Evolutionary conservation across 345 rosid species (phyloP).

Genomic region (Moricandia arvensis): DNA sequence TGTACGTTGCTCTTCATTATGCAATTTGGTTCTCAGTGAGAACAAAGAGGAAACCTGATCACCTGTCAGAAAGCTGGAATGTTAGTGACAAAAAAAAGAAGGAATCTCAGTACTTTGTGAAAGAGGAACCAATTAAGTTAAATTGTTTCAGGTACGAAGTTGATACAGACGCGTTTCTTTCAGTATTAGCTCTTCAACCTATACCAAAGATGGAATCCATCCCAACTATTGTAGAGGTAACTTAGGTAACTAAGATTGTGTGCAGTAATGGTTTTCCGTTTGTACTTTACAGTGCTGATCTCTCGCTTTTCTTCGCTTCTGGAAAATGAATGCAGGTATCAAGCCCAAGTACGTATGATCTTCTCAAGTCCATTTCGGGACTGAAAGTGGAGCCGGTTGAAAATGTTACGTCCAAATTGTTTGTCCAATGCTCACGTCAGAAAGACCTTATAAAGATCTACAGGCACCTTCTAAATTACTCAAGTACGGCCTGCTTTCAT

Average conservation of each 20-base stretch:
- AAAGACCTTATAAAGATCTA: slow-evolving; percentile 90
- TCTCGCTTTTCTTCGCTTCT: slow-evolving; percentile 13
- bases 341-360: slow-evolving; percentile 72
- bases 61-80: slow-evolving; percentile 1
- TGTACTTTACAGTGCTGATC: background rate
- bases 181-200: slow-evolving; percentile 93
- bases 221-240: slow-evolving; percentile 95
- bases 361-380: slow-evolving; percentile 80
- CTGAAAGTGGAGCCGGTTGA: slow-evolving; percentile 91
- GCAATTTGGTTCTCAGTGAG: slow-evolving; percentile 1
- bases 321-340: slow-evolving; percentile 62
- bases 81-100: background rate
- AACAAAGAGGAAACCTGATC: background rate
- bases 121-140: slow-evolving; percentile 30
- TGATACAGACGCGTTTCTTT: slow-evolving; percentile 87
- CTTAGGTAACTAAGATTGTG: slow-evolving; percentile 9
- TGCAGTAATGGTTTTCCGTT: slow-evolving; percentile 6
- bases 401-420: slow-evolving; percentile 82
- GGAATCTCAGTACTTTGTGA: background rate
- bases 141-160: slow-evolving; percentile 74
- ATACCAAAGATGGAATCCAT: slow-evolving; percentile 65
- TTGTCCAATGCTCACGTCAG: slow-evolving; percentile 98
- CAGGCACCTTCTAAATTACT: slow-evolving; percentile 87
- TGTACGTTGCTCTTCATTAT: slow-evolving; percentile 2
- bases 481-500: slow-evolving; percentile 52